A percentile compares a stretch with the other conserved stretches of the same genome.
These are phyloP conservation scores for Neofusicoccum cordaticola DNA, from an alignment of 2,329 filamentous ascomycete genomes.

Conservation along the genomic window DNA sequence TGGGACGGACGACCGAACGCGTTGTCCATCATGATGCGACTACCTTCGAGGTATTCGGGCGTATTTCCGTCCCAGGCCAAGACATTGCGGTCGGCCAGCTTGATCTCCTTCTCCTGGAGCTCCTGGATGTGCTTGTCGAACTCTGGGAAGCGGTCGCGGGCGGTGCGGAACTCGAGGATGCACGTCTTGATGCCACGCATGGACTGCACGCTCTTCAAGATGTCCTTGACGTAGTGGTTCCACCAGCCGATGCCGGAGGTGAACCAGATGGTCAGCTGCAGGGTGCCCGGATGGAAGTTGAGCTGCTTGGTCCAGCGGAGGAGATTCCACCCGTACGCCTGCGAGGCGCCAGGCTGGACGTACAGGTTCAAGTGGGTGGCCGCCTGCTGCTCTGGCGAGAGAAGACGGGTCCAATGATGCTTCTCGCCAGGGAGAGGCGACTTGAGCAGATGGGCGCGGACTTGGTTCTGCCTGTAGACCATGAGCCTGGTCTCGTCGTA, in stretches of 20 bases:
- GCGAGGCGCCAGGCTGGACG: neutral
- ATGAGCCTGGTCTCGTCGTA: conserved; percentile 3
- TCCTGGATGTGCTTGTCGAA: neutral
- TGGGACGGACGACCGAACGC: neutral
- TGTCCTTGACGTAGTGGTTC: neutral
- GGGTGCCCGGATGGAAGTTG: neutral
- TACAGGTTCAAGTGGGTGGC: conserved; percentile 3
- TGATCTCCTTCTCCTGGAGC: neutral
- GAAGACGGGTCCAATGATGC: neutral
- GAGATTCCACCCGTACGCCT: neutral
- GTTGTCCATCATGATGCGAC: conserved; percentile 1
- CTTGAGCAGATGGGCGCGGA: neutral
- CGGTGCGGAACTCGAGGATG: conserved; percentile 4
- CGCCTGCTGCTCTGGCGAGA: neutral
- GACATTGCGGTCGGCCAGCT: neutral
- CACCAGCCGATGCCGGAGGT: neutral
- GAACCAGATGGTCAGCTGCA: conserved; percentile 12
- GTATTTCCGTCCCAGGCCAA: neutral
- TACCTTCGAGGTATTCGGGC: neutral
- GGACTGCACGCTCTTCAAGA: neutral
- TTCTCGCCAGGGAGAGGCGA: neutral
- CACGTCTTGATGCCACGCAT: neutral
- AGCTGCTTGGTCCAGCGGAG: conserved; percentile 1
- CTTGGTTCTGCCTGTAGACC: neutral
- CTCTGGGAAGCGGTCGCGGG: neutral